Evolutionary conservation across 2,329 filamentous ascomycete species (phyloP).

Genomic region (Nemania sp.): DNA sequence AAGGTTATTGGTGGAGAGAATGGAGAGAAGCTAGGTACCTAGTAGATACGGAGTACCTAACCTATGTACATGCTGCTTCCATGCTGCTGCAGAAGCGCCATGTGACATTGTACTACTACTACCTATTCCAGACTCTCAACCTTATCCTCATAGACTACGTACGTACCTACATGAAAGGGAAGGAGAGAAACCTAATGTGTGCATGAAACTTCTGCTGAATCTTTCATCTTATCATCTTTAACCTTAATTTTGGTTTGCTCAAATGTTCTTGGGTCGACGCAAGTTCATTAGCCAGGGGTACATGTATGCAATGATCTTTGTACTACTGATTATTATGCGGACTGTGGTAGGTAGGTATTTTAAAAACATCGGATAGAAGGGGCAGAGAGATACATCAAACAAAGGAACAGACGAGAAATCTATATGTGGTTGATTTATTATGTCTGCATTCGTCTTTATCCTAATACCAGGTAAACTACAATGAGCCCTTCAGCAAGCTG

Average conservation of each 20-base stretch:
- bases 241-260: not conserved
- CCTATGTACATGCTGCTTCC: not conserved
- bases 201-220: not conserved
- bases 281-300: too few species aligned
- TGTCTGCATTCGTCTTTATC: not conserved
- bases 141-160: too few species aligned
- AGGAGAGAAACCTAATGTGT: not conserved
- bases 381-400: not conserved
- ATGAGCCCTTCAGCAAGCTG: too few species aligned
- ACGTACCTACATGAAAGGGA: not conserved
- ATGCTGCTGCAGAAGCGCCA: not conserved
- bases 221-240: not conserved
- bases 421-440: not conserved
- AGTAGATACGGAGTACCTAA: not conserved
- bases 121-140: not conserved
- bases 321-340: too few species aligned
- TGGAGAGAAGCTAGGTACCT: too few species aligned
- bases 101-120: constrained; percentile 1
- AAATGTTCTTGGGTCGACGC: too few species aligned
- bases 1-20: not conserved
- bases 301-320: too few species aligned
- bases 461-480: too few species aligned
- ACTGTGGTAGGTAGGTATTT: too few species aligned
- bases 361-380: not conserved
- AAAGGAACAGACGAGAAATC: not conserved